phyloP scores from a whole-genome alignment of 2,329 filamentous ascomycete genomes.

The Seiridium cupressi region DNA sequence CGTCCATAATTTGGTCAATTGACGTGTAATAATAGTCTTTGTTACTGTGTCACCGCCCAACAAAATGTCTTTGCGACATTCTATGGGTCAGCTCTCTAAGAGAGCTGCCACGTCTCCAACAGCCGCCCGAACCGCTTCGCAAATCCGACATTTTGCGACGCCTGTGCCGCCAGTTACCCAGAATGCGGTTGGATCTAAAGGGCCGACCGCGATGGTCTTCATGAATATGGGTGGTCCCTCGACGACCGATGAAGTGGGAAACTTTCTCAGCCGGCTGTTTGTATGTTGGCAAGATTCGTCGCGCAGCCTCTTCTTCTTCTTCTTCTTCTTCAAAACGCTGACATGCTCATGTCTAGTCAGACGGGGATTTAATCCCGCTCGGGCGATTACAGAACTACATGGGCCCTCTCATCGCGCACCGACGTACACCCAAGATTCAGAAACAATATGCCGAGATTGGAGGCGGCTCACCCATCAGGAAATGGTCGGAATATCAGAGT shows the following conservation, averaged over 20 bases:
- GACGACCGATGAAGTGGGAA: slow-evolving; percentile 81
- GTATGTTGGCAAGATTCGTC: slow-evolving; percentile 50
- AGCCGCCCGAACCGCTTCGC: slow-evolving; percentile 27
- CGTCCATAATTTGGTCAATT: too few species aligned
- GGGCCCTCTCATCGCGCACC: slow-evolving; percentile 79
- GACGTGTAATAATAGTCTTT: background rate
- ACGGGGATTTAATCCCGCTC: slow-evolving; percentile 93
- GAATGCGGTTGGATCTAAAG: slow-evolving; percentile 66
- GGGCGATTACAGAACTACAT: slow-evolving; percentile 88
- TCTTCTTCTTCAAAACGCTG: background rate
- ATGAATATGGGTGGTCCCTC: slow-evolving; percentile 98
- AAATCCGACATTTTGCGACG: slow-evolving; percentile 54
- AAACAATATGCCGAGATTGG: slow-evolving; percentile 95
- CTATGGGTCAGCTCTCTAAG: slow-evolving; percentile 34
- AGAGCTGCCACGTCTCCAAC: slow-evolving; percentile 22
- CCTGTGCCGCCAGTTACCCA: slow-evolving; percentile 77
- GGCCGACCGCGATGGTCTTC: slow-evolving; percentile 96
- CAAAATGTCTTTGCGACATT: slow-evolving; percentile 39
- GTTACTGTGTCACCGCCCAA: background rate
- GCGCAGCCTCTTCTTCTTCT: too few species aligned
- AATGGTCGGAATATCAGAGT: slow-evolving; percentile 95
- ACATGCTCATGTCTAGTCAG: slow-evolving; percentile 57
- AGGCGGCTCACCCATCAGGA: slow-evolving; percentile 94
- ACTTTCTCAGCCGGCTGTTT: slow-evolving; percentile 89
- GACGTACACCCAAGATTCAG: slow-evolving; percentile 93